Evolutionary conservation across 257 asterid genomes (phyloP).

Genomic region (Penstemon barbatus): DNA sequence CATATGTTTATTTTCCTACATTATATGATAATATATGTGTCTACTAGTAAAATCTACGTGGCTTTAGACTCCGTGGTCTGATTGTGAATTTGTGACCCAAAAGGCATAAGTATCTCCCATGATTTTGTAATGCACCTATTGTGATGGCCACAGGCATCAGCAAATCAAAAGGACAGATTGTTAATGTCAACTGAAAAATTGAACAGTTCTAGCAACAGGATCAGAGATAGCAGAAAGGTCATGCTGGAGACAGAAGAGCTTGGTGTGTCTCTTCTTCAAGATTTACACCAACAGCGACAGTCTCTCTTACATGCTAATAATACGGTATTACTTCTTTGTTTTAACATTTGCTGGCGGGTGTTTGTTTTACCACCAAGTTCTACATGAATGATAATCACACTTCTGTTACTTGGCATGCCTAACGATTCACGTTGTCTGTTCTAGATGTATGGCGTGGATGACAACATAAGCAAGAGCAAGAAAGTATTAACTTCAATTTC

Average conservation of each 20-base stretch:
- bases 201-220: constrained; percentile 66
- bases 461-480: constrained; percentile 65
- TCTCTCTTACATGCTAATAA: constrained; percentile 67
- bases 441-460: constrained; percentile 73
- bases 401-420: not conserved
- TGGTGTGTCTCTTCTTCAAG: constrained; percentile 86
- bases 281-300: constrained; percentile 78
- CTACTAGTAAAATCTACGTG: not conserved
- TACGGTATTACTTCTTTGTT: constrained; percentile 44
- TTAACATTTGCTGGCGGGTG: not conserved
- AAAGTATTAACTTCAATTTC: constrained; percentile 55
- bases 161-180: constrained; percentile 70
- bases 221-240: constrained; percentile 69
- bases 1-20: too few relatives aligned
- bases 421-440: constrained; percentile 16
- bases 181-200: constrained; percentile 54
- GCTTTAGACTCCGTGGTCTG: not conserved
- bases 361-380: too few relatives aligned
- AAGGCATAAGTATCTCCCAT: not conserved
- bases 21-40: not conserved
- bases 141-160: constrained; percentile 55
- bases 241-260: constrained; percentile 95
- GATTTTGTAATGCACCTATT: not conserved
- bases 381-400: not conserved
- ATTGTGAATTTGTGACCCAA: not conserved